Evolutionary conservation across 2,329 filamentous ascomycete species (phyloP).

Genomic region (Aspergillus floridensis): DNA sequence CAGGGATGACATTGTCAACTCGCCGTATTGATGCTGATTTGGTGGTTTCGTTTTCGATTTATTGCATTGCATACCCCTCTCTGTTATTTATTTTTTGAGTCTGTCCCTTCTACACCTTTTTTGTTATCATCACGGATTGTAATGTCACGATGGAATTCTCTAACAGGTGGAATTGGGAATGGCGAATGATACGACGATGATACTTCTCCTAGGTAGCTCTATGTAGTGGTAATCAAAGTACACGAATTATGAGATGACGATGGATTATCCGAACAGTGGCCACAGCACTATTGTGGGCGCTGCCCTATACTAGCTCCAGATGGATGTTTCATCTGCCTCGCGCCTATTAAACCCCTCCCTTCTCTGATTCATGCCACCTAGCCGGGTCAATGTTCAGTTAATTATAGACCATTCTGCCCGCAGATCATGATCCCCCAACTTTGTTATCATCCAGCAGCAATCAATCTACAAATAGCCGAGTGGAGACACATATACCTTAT

Average conservation of each 20-base stretch:
- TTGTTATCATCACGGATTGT: neutral
- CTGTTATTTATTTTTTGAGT: conserved; percentile 16
- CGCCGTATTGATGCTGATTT: conserved; percentile 51
- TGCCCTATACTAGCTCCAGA: neutral
- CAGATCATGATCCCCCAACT: neutral
- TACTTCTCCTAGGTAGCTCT: conserved; percentile 7
- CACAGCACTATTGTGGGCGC: neutral
- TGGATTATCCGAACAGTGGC: neutral
- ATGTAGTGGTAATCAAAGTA: conserved; percentile 9
- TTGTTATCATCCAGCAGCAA: neutral
- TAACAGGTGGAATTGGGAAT: neutral
- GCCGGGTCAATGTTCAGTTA: neutral
- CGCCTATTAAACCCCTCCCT: neutral
- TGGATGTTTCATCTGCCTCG: neutral
- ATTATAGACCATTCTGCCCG: conserved; percentile 1
- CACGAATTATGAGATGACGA: conserved; percentile 9
- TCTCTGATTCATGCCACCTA: neutral
- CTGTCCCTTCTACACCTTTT: neutral
- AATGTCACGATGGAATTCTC: neutral
- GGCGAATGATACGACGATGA: neutral
- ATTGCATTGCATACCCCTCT: conserved; percentile 30
- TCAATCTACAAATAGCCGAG: neutral
- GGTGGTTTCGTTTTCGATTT: conserved; percentile 10
- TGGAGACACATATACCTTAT: neutral
- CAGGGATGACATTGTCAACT: conserved; percentile 80